Evolutionary conservation across 805 yeast genomes (phyloP), one percentile per base, ranked within the genome.

Genomic region (Brettanomyces anomalus): DNA sequence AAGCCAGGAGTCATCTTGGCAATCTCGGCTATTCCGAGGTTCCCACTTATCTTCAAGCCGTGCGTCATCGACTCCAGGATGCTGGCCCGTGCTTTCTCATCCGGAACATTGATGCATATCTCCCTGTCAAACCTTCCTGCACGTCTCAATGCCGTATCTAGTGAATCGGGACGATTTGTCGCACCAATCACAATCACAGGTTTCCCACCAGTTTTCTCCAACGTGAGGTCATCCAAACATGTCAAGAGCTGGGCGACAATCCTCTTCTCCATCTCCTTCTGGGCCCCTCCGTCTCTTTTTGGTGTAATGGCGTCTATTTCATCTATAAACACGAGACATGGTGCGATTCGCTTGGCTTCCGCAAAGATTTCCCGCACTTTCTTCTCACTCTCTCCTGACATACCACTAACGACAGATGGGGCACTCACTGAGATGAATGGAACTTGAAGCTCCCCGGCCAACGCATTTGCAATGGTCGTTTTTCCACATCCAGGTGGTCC

Each of bases 401-500:
- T 93, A 4, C 98, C 98, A 47, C 96, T 85, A 0, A 93, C 97
- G 7, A 93, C 86, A 2, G 95, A 82, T 1, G 98, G 98, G 0
- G 98, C 97, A 21, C 95, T 84, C 1, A 93, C 72, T 37, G 84
- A 81, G 15, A 93, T 77, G 57, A 93, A 93, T 0, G 97, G 96
- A 0, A 93, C 96, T 51, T 87, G 84, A 28, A 93, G 70, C 56
- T 90, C 96, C 24, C 96, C 96, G 1, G 98, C 98, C 18, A 93
- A 67, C 0, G 97, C 96, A 61, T 88, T 88, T 3, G 98, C 98
- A 42, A 93, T 80, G 36, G 96, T 82, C 0, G 98, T 93, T 56
- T 93, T 93, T 60, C 98, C 98, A 68, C 98, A 93, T 14, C 98
- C 98, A 2, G 97, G 98, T 0, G 98, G 98, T 0, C 98, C 98